Conservation (phyloP, 176 grass and related monocot species). For the Poa pratensis region DNA sequence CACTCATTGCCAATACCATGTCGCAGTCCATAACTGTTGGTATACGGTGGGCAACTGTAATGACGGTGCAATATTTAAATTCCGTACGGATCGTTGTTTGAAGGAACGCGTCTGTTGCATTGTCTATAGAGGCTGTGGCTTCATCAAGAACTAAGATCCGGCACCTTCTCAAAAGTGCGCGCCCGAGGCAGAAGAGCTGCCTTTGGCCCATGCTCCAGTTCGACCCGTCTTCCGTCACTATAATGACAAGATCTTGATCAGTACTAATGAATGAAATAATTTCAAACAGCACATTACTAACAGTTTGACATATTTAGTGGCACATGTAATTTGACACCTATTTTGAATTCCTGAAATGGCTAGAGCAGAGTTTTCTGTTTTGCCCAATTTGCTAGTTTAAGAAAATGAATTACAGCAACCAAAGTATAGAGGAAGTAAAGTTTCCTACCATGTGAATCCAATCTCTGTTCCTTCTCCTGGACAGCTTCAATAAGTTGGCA, state of each 20-base stretch:
- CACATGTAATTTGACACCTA: background rate
- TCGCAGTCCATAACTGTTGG: slow-evolving; percentile 88
- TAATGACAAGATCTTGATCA: background rate
- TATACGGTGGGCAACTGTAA: slow-evolving; percentile 85
- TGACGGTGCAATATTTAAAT: slow-evolving; percentile 79
- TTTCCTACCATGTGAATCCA: slow-evolving; percentile 79
- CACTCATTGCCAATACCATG: slow-evolving; percentile 82
- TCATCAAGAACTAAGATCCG: slow-evolving; percentile 86
- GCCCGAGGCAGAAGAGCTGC: slow-evolving; percentile 86
- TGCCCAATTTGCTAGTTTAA: background rate
- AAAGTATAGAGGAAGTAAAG: slow-evolving; percentile 4
- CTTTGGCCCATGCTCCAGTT: slow-evolving; percentile 99
- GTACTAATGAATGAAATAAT: slow-evolving; percentile 3
- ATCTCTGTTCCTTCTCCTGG: slow-evolving; percentile 70
- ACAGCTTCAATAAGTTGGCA: slow-evolving; percentile 86
- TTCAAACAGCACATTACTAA: background rate
- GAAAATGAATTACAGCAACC: background rate
- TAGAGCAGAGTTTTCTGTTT: slow-evolving; percentile 6
- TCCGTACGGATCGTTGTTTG: slow-evolving; percentile 85
- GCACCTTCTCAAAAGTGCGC: slow-evolving; percentile 71
- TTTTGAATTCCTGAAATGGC: background rate
- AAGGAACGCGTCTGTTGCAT: slow-evolving; percentile 86
- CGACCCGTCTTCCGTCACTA: slow-evolving; percentile 85
- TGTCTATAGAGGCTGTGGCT: slow-evolving; percentile 93
- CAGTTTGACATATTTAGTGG: background rate